Percentiles rank a stretch among this genome's conserved stretches.
Evolutionary conservation across 345 rosid species (phyloP).

Genomic region (Salix udensis): DNA sequence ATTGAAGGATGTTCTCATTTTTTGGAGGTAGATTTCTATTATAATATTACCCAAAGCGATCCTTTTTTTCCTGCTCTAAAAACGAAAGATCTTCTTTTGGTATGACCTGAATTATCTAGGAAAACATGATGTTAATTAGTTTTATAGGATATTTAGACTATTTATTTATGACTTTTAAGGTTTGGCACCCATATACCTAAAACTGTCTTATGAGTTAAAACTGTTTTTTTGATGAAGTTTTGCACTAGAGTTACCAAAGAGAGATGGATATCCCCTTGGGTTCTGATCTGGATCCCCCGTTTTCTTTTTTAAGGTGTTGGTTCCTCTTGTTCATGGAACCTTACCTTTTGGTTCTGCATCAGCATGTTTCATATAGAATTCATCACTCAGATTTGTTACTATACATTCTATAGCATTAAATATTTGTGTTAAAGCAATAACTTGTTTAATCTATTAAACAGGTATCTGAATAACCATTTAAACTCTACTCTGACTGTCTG

Average conservation of each 20-base stretch:
- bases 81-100: no score
- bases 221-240: neutral
- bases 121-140: neutral
- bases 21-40: neutral
- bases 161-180: neutral
- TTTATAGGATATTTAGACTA: neutral
- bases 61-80: neutral
- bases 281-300: neutral
- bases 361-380: neutral
- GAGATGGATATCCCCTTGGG: neutral
- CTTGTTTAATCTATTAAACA: constrained; percentile 25
- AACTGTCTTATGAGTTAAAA: neutral
- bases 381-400: neutral
- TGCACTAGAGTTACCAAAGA: neutral
- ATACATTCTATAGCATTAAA: neutral
- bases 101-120: neutral
- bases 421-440: neutral
- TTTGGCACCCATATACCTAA: neutral
- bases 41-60: neutral
- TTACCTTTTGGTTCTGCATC: neutral
- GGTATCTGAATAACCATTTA: constrained; percentile 66
- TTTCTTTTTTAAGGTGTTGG: neutral
- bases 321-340: neutral
- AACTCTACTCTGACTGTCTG: constrained; percentile 55
- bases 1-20: neutral